Conservation (phyloP, 2,329 filamentous ascomycete species). For the Aulographum hederae region DNA sequence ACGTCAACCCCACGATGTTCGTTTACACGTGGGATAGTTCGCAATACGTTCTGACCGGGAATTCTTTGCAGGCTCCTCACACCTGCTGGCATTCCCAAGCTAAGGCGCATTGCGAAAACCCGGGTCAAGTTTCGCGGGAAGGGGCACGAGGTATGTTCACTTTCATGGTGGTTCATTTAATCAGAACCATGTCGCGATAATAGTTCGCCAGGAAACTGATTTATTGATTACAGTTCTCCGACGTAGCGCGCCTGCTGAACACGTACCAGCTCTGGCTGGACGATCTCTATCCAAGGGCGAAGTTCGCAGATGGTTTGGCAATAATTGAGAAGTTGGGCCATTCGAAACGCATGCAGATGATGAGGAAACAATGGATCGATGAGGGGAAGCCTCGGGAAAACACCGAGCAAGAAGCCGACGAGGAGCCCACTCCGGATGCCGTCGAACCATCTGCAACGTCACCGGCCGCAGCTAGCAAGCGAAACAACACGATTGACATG, state of each 20-base stretch:
- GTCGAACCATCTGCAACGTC: neutral
- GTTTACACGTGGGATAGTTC: too few relatives aligned
- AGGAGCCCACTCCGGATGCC: neutral
- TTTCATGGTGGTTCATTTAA: slow-evolving; percentile 4
- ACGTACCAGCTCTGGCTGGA: slow-evolving; percentile 97
- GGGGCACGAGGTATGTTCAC: slow-evolving; percentile 83
- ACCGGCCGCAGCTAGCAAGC: too few relatives aligned
- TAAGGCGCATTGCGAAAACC: slow-evolving; percentile 52
- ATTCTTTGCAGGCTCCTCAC: slow-evolving; percentile 53
- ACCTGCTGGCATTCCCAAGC: slow-evolving; percentile 61
- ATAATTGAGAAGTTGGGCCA: slow-evolving; percentile 94
- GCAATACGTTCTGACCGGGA: neutral
- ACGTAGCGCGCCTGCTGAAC: slow-evolving; percentile 62
- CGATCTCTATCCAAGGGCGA: slow-evolving; percentile 84
- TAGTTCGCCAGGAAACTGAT: too few relatives aligned
- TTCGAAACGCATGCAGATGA: slow-evolving; percentile 56
- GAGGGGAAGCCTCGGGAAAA: slow-evolving; percentile 41
- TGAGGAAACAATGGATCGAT: slow-evolving; percentile 69
- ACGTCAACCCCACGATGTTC: neutral
- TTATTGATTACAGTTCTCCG: slow-evolving; percentile 49
- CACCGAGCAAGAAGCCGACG: slow-evolving; percentile 10
- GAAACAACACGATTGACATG: too few relatives aligned
- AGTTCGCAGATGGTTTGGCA: slow-evolving; percentile 70
- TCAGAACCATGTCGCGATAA: too few relatives aligned
- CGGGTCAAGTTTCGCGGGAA: slow-evolving; percentile 74